Evolutionary conservation across 176 grass and related monocot species (phyloP), one percentile per base, ranked within the genome.

Genomic region (Poa annua): DNA sequence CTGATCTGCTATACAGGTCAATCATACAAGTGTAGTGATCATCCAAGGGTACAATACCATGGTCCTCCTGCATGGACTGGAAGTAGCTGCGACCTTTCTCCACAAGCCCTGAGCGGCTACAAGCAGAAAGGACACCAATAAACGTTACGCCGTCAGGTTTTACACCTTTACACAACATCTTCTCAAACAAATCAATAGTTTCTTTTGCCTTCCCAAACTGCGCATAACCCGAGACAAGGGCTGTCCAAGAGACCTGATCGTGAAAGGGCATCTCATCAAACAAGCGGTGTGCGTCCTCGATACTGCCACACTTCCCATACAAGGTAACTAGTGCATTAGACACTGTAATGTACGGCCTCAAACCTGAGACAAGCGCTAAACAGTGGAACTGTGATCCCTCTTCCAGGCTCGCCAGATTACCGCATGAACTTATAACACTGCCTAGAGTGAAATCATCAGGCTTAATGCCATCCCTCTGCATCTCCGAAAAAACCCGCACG

Each of bases 21-120:
- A 94, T 89, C 88, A 94, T 94, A 84, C 92, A 94, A 17, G 84
- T 94, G 66, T 89, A 91, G 25, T 91, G 92, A 79, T 91, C 89
- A 1, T 85, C 80, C 41, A 86, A 65, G 19, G 92, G 88, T 20
- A 76, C 71, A 78, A 94, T 85, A 15, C 84, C 80, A 34, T 94
- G 86, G 25, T 94, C 44, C 36, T 88, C 38, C 59, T 79, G 83
- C 92, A 91, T 94, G 66, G 77, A 91, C 17, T 82, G 55, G 19
- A 91, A 94, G 67, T 94, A 91, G 59, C 26, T 70, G n/a, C 49
- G 3, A 11, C 89, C 92, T 91, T 91, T 89, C 86, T 94, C 86
- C 39, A 94, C 89, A 57, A 91, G 69, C 4, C 89, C 92, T 8
- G 88, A 82, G 75, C 86, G 84, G 68, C 92, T 94, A 68, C 92